Percentiles rank a stretch among this genome's conserved stretches.
phyloP scores from a whole-genome alignment of 2,329 filamentous ascomycete species.

The Paecilomyces dactylethromorphus region DNA sequence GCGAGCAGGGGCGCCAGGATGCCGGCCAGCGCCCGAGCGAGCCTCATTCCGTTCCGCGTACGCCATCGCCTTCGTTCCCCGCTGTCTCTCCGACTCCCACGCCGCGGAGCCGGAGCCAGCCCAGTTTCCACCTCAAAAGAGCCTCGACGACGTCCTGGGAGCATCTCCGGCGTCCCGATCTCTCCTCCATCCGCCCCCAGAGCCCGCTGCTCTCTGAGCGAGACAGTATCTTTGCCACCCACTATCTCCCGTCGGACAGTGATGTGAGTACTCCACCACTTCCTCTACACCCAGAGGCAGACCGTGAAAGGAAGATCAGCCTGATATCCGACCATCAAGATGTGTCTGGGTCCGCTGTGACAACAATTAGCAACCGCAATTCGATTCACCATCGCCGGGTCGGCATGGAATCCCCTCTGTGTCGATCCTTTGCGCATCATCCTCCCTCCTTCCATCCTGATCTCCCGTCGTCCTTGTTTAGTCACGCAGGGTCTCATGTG shows the following conservation, averaged over 20 bases:
- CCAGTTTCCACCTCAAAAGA: constrained; percentile 6
- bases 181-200: constrained; percentile 17
- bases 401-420: constrained; percentile 30
- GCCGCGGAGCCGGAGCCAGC: background rate
- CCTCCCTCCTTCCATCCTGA: constrained; percentile 14
- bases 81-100: background rate
- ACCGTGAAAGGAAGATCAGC: constrained; percentile 24
- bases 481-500: constrained; percentile 19
- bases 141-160: constrained; percentile 4
- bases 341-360: constrained; percentile 18
- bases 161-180: constrained; percentile 1
- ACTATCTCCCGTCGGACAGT: constrained; percentile 49
- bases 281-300: constrained; percentile 20
- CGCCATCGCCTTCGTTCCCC: background rate
- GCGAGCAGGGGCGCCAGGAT: constrained; percentile 29
- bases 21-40: constrained; percentile 16
- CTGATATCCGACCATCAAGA: constrained; percentile 23
- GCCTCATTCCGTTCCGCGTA: background rate
- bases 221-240: constrained; percentile 59
- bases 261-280: constrained; percentile 35
- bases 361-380: constrained; percentile 9
- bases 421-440: constrained; percentile 19
- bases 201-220: constrained; percentile 53
- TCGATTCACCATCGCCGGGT: background rate
- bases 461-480: constrained; percentile 18